Evolutionary conservation across 805 yeast species (phyloP).

Genomic region (Nakazawaea holstii): DNA sequence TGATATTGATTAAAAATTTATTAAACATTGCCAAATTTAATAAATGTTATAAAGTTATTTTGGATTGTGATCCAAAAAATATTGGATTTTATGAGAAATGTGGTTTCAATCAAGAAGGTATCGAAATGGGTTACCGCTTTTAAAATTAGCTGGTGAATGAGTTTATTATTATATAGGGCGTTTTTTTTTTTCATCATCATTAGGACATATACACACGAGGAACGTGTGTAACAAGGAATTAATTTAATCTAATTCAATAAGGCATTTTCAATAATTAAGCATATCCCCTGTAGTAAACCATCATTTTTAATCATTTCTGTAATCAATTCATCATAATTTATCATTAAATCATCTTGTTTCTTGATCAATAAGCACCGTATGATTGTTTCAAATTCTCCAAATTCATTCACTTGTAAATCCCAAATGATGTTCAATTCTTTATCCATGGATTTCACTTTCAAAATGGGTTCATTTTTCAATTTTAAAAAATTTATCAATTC

Average conservation of each 20-base stretch:
- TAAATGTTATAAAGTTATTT: conserved; percentile 84
- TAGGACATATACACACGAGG: background rate
- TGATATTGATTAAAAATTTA: conserved; percentile 55
- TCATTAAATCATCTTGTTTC: background rate
- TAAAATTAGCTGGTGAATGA: conserved; percentile 7
- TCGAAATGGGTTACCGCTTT: conserved; percentile 60
- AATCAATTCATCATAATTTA: conserved; percentile 6
- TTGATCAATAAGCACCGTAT: conserved; percentile 2
- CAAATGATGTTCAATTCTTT: conserved; percentile 6
- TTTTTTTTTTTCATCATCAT: background rate
- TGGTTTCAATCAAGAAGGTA: conserved; percentile 61
- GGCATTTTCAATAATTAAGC: conserved; percentile 5
- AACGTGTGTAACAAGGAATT: background rate
- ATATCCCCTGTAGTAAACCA: conserved; percentile 6
- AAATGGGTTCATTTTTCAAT: conserved; percentile 5
- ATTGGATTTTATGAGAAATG: conserved; percentile 86
- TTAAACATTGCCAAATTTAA: conserved; percentile 48
- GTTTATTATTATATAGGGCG: background rate
- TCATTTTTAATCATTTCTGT: conserved; percentile 6
- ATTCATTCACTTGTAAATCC: conserved; percentile 6
- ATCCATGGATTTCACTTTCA: background rate
- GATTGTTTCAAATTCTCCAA: conserved; percentile 7
- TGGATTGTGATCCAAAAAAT: conserved; percentile 84
- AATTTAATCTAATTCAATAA: background rate
- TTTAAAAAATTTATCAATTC: conserved; percentile 7